These are phyloP conservation scores for Zygosaccharomyces gambellarensis DNA, from an alignment of 805 yeast species.

Conservation along the genomic window DNA sequence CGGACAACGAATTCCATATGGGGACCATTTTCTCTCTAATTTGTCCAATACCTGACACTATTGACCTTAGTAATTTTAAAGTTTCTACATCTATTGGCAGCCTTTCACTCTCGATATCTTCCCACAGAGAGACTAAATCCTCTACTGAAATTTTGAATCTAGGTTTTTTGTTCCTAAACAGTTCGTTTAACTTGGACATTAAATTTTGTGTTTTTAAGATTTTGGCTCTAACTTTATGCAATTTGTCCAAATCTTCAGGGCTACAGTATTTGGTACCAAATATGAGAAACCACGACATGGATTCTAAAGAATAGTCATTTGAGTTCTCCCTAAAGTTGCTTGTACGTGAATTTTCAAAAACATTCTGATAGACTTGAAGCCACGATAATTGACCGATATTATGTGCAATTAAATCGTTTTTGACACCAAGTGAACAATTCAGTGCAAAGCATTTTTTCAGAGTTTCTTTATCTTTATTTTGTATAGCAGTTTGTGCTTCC, in stretches of 20 bases:
- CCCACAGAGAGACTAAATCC: conserved; percentile 11
- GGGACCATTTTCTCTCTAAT: conserved; percentile 16
- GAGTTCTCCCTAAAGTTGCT: conserved; percentile 9
- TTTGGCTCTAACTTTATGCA: conserved; percentile 17
- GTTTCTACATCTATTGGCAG: conserved; percentile 23
- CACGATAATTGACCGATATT: conserved; percentile 19
- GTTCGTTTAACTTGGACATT: conserved; percentile 10
- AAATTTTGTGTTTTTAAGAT: conserved; percentile 19
- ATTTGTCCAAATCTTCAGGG: conserved; percentile 17
- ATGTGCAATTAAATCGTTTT: conserved; percentile 11
- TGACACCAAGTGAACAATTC: conserved; percentile 15
- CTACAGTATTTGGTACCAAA: conserved; percentile 23
- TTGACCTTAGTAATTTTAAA: conserved; percentile 10
- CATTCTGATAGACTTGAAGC: conserved; percentile 21
- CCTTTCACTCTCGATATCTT: conserved; percentile 9
- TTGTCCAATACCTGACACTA: conserved; percentile 12
- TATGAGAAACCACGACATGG: conserved; percentile 15
- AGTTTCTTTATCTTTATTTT: conserved; percentile 4
- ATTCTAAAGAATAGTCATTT: conserved; percentile 9
- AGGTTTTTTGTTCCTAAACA: conserved; percentile 14
- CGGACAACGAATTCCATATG: conserved; percentile 9
- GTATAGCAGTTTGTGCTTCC: conserved; percentile 5
- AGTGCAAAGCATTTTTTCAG: conserved; percentile 10
- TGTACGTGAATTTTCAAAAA: conserved; percentile 2
- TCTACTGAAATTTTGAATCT: conserved; percentile 10